phyloP scores from a whole-genome alignment of 2,329 filamentous ascomycete genomes.

The Venturia asperata region DNA sequence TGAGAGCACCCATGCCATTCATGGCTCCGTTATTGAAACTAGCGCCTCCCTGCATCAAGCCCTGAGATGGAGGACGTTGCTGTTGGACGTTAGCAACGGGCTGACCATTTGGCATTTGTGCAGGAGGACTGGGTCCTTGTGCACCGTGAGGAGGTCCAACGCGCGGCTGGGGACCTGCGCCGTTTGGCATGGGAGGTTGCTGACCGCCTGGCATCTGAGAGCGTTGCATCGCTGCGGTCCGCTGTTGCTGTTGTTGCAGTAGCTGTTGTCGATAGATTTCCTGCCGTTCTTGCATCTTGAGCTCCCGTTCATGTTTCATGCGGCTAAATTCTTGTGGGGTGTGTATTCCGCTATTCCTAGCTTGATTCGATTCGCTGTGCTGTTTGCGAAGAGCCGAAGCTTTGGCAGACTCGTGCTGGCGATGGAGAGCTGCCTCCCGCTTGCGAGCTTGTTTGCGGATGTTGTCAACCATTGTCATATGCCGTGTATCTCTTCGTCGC shows the following conservation, averaged over 20 bases:
- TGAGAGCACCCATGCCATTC: slow-evolving; percentile 48
- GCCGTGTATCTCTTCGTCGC: slow-evolving; percentile 74
- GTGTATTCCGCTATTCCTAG: slow-evolving; percentile 54
- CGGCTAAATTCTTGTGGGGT: slow-evolving; percentile 88
- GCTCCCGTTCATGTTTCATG: slow-evolving; percentile 79
- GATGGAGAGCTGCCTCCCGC: slow-evolving; percentile 74
- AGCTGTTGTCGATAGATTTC: slow-evolving; percentile 59
- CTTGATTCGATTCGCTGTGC: slow-evolving; percentile 52
- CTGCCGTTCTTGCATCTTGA: slow-evolving; percentile 53
- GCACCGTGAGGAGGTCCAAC: slow-evolving; percentile 9
- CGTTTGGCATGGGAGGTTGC: slow-evolving; percentile 8
- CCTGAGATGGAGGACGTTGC: slow-evolving; percentile 32
- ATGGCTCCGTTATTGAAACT: slow-evolving; percentile 41
- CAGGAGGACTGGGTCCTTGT: slow-evolving; percentile 15
- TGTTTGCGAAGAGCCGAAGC: slow-evolving; percentile 76
- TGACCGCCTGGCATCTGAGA: slow-evolving; percentile 12
- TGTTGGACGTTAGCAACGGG: slow-evolving; percentile 18
- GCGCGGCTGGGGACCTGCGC: neutral
- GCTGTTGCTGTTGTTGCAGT: slow-evolving; percentile 44
- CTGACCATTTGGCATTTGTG: slow-evolving; percentile 18
- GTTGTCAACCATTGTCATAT: slow-evolving; percentile 81
- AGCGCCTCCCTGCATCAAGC: slow-evolving; percentile 40
- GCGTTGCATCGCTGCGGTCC: slow-evolving; percentile 13
- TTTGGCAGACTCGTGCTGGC: slow-evolving; percentile 66
- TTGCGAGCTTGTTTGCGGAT: slow-evolving; percentile 97